Base-by-base conservation (phyloP, 257 asterid genomes). In the Solanum etuberosum region DNA sequence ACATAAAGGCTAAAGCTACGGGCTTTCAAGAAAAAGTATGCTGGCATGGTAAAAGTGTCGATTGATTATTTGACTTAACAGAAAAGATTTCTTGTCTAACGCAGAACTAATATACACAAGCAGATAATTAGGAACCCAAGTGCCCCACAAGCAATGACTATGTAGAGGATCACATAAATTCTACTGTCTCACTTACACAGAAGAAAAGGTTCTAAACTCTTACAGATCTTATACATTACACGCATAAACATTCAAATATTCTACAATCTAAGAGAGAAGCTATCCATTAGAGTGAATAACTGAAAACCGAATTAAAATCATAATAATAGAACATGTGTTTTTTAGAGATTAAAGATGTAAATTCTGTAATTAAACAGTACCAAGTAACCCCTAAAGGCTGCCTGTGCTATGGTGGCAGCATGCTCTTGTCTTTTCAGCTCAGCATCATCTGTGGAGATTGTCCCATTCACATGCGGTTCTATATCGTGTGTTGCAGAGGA, bases 331-430 rank as follows among this genome's bases (percentile, higher is more conserved):
- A 57, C 40, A 21, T 10, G 3, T 48, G 32, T 12, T 40, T 29
- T 13, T 42, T 15, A 85, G 27, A 87, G 31, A 84, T 71, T 42
- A 71, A 34, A 72, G 12, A 1, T 43, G 82, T 7, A 71, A 71
- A 86, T 40, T 61, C 68, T 48, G 32, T 70, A 16, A 83, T 71
- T 16, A 87, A 40, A 59, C 59, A 37, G 54, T 90, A 91, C 93
- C 91, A 83, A 86, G 87, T 91, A 86, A 63, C 93, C 87, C 87
- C 93, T 90, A 34, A 88, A 84, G 35, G 88, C 88, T 32, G 94
- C 91, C 89, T 91, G 93, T 83, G 87, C 89, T 65, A 87, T 86
- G 85, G 84, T 82, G 84, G 93, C 92, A 89, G 94, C 94, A 89
- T 72, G 85, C 88, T 88, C 91, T 83, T 84, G 92, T 48, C 67